phyloP scores from a whole-genome alignment of 495 filamentous ascomycete genomes.

The Aspergillus ellipticus region DNA sequence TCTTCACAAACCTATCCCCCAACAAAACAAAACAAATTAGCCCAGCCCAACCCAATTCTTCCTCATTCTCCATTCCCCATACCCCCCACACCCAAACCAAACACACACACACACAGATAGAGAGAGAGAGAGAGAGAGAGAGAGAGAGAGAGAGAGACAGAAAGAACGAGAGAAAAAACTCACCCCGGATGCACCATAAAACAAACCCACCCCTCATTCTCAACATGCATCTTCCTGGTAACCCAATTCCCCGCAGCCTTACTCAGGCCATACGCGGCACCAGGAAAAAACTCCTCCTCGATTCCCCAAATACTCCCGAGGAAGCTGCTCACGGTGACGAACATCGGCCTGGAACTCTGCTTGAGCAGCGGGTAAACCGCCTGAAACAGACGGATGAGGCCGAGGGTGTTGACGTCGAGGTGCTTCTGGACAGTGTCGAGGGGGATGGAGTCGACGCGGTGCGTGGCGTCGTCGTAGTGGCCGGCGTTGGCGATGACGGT shows the following conservation, averaged over 20 bases:
- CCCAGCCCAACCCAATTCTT: too few species aligned
- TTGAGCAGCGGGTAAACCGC: not conserved
- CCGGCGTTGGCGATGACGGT: not conserved
- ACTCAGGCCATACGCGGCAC: not conserved
- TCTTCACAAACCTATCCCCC: slow-evolving; percentile 1
- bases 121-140: too few species aligned
- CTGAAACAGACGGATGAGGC: slow-evolving; percentile 1
- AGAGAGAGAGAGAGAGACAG: too few species aligned
- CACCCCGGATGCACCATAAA: slow-evolving; percentile 1
- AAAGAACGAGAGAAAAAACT: not conserved
- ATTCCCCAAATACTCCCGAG: not conserved
- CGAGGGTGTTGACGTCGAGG: slow-evolving; percentile 1
- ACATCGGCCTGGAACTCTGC: not conserved
- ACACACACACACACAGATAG: too few species aligned
- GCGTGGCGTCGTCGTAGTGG: not conserved
- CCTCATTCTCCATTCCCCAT: too few species aligned
- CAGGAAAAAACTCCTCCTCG: not conserved
- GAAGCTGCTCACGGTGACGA: not conserved
- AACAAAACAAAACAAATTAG: not conserved
- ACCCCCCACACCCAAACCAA: too few species aligned
- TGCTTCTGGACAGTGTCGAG: not conserved
- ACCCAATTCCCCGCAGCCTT: not conserved
- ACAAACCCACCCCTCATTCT: not conserved
- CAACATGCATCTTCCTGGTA: slow-evolving; percentile 1
- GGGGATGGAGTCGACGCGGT: not conserved